Percentiles rank a stretch among this genome's conserved stretches.
Conservation (phyloP, 371 early-diverging fungal species). For the Dichotomocladium elegans region DNA sequence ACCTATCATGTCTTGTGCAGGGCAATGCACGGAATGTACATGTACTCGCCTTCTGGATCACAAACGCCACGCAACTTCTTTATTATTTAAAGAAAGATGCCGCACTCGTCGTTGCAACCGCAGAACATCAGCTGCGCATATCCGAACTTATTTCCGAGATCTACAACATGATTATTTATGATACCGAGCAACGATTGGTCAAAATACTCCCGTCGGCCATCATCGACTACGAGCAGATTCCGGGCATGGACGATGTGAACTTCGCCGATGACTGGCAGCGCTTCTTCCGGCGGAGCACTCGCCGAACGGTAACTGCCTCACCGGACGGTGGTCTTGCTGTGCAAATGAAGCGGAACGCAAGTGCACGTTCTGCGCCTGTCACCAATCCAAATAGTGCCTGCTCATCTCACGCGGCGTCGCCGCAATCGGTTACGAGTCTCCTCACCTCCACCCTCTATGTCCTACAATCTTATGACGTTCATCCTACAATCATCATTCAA, state of each 20-base stretch:
- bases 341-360: slow-evolving; percentile 17
- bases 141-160: slow-evolving; percentile 71
- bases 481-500: slow-evolving; percentile 66
- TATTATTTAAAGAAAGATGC: slow-evolving; percentile 81
- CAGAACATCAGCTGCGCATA: slow-evolving; percentile 58
- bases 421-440: slow-evolving; percentile 58
- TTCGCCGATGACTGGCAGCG: slow-evolving; percentile 62
- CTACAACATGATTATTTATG: slow-evolving; percentile 56
- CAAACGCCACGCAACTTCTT: slow-evolving; percentile 72
- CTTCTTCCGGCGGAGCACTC: slow-evolving; percentile 36
- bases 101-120: slow-evolving; percentile 59
- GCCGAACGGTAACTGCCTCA: slow-evolving; percentile 20
- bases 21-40: slow-evolving; percentile 35
- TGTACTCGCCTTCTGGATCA: slow-evolving; percentile 74
- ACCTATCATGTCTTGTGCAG: slow-evolving; percentile 7
- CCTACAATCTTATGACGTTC: slow-evolving; percentile 57
- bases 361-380: not conserved
- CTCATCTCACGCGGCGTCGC: slow-evolving; percentile 28
- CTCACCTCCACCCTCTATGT: slow-evolving; percentile 55
- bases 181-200: slow-evolving; percentile 54
- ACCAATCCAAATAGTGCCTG: not conserved
- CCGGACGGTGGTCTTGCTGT: slow-evolving; percentile 18
- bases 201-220: slow-evolving; percentile 61
- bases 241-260: slow-evolving; percentile 62
- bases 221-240: slow-evolving; percentile 67